Base-by-base conservation (phyloP, 2,329 filamentous ascomycete species). In the Stagonosporopsis rhizophila region DNA sequence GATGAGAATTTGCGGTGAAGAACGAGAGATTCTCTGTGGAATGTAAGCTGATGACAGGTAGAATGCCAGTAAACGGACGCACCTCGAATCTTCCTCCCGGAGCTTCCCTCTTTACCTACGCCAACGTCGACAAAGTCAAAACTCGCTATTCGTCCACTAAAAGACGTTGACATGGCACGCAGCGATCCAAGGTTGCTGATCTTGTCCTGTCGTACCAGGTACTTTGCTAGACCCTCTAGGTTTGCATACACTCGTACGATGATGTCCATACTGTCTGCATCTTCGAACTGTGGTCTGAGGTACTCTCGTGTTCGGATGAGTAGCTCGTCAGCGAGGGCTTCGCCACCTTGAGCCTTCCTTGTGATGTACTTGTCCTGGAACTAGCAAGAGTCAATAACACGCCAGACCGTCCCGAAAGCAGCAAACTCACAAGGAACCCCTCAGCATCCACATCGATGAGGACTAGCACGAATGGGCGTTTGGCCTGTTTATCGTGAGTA, bases 281-380 rank as follows among this genome's bases (percentile, higher is more conserved):
- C 73, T 49, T 73, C 68, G 40, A 65, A 73, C 12, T 69, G 65
- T 15, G 69, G 67, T n/a, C 72, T 66, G 9, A 76, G 64, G 51
- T 75, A 75, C 56, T 76, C 72, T 39, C 72, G 67, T 40, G 64
- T 68, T 9, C 70, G 65, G 28, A 71, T 63, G 34, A 74, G 66
- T 12, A 76, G 61, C 44, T 76, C 73, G 37, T 76, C 73, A 19
- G 73, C 72, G 2, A 74, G 49, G 35, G 68, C 60, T 49, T 75
- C 73, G 5, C 73, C 73, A 22, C 73, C 72, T 60, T 74, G 70
- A 5, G 69, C 66, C 34, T 72, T 71, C 27, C 68, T 66, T 28
- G 73, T 75, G 23, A 74, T 62, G 52, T 70, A 76, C 49, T 71
- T 74, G 62, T 76, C 73, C 56, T 72, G 72, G 54, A 76, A 76